phyloP scores from a whole-genome alignment of 305 asterid genomes.

The Petunia hybrid region DNA sequence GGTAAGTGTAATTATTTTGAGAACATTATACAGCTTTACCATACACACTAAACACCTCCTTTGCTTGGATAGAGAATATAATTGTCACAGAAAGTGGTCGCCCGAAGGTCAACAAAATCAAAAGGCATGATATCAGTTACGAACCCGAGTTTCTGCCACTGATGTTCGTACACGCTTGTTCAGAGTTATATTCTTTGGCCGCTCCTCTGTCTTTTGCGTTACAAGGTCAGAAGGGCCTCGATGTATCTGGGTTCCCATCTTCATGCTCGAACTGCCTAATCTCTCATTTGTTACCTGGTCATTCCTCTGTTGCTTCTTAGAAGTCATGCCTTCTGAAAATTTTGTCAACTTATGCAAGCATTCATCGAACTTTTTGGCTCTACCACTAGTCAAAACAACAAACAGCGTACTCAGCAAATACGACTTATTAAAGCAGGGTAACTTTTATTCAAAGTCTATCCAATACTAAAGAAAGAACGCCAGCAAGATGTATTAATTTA shows the following conservation, averaged over 20 bases:
- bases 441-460: constrained; percentile 19
- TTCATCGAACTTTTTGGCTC: constrained; percentile 80
- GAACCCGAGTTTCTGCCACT: constrained; percentile 87
- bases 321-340: constrained; percentile 58
- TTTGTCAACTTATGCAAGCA: constrained; percentile 71
- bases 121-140: constrained; percentile 46
- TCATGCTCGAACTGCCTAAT: constrained; percentile 67
- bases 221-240: constrained; percentile 71
- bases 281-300: constrained; percentile 77
- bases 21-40: background rate
- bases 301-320: constrained; percentile 82
- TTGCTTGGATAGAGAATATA: constrained; percentile 17
- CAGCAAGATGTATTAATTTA: background rate
- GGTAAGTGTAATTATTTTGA: background rate
- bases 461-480: constrained; percentile 11
- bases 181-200: constrained; percentile 77
- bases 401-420: constrained; percentile 24
- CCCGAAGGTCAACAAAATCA: constrained; percentile 36
- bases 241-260: constrained; percentile 76
- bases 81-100: background rate
- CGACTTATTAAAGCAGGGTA: background rate
- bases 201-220: constrained; percentile 74
- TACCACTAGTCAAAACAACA: constrained; percentile 65
- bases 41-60: constrained; percentile 13
- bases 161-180: constrained; percentile 93